Conservation (phyloP, 805 yeast genomes). For the Metschnikowia peoriensis region DNA sequence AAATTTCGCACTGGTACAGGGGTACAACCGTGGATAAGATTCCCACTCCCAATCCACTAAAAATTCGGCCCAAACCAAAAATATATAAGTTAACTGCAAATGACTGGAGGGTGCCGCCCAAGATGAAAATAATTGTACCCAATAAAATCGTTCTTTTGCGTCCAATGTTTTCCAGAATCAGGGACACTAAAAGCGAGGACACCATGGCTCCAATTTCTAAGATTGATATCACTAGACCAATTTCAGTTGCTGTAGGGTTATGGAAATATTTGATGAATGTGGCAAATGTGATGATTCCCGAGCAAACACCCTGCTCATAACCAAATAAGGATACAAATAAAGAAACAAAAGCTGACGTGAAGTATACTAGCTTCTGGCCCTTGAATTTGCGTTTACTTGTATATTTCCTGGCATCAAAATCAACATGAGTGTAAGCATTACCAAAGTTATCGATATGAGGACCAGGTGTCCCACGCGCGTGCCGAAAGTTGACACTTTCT, state of each 20-base stretch:
- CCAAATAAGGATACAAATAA: conserved; percentile 36
- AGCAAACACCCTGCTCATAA: conserved; percentile 74
- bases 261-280: conserved; percentile 50
- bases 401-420: conserved; percentile 35
- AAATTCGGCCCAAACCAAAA: conserved; percentile 71
- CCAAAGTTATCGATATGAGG: conserved; percentile 31
- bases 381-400: conserved; percentile 33
- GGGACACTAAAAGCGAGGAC: conserved; percentile 18
- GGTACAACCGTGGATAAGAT: conserved; percentile 81
- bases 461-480: neutral
- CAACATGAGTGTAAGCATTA: conserved; percentile 33
- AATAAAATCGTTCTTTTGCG: conserved; percentile 20
- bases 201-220: conserved; percentile 23
- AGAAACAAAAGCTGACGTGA: conserved; percentile 46
- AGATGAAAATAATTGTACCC: conserved; percentile 18
- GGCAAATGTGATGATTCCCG: conserved; percentile 76
- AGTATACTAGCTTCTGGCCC: conserved; percentile 40
- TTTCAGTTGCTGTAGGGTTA: conserved; percentile 17
- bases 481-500: conserved; percentile 12
- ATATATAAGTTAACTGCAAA: conserved; percentile 51
- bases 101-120: conserved; percentile 19
- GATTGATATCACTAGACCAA: conserved; percentile 20
- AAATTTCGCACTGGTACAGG: conserved; percentile 82
- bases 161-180: conserved; percentile 18
- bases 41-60: conserved; percentile 88